phyloP scores from a whole-genome alignment of 345 rosid species.

The Gossypium herbaceum region DNA sequence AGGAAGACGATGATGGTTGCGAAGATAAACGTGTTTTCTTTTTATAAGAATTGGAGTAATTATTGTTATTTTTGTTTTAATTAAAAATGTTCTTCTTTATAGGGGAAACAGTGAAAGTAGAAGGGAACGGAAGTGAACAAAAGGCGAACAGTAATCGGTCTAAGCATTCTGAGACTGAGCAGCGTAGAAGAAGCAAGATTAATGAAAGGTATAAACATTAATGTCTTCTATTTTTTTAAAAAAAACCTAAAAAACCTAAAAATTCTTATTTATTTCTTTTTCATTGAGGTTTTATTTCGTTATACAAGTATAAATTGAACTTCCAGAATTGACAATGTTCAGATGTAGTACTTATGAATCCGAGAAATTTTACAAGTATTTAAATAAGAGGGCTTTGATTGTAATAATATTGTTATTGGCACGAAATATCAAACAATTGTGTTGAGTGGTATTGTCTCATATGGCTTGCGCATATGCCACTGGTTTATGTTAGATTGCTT shows the following conservation, averaged over 20 bases:
- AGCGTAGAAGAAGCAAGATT: constrained; percentile 80
- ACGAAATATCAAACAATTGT: not conserved
- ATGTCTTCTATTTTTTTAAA: not conserved
- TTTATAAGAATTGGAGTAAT: not conserved
- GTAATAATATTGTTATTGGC: not conserved
- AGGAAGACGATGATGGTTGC: constrained; percentile 49
- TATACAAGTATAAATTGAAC: not conserved
- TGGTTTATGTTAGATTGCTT: not conserved
- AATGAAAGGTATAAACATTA: constrained; percentile 52
- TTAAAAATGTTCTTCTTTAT: not conserved
- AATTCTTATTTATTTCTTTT: not conserved
- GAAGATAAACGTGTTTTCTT: constrained; percentile 24
- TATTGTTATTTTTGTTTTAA: not conserved
- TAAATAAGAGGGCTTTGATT: not conserved
- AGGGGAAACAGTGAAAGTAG: constrained; percentile 37
- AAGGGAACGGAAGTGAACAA: constrained; percentile 36
- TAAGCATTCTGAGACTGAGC: constrained; percentile 90
- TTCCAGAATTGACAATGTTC: not conserved
- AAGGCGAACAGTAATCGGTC: constrained; percentile 42
- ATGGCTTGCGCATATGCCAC: not conserved
- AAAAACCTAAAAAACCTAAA: not conserved
- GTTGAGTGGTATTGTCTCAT: not conserved
- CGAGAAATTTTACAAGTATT: not conserved
- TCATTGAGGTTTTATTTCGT: not conserved
- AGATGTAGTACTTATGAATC: not conserved